Conservation (phyloP, 2,329 filamentous ascomycete species). For the Talaromyces sp. region DNA sequence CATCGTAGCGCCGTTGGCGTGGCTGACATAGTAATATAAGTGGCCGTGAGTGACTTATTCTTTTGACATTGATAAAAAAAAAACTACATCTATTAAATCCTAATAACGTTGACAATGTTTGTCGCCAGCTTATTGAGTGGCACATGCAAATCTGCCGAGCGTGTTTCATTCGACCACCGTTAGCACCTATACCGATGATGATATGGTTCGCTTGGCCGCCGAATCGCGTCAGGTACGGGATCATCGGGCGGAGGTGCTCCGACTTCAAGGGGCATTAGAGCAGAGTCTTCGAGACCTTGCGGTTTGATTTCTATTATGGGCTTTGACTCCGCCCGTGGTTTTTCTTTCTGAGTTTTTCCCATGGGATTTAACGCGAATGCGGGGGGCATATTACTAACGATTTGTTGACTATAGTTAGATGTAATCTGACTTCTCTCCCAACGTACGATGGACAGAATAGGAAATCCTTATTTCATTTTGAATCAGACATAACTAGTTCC, state of each 20-base stretch:
- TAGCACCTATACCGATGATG: neutral
- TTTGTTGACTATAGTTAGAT: too few species aligned
- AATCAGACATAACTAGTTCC: too few species aligned
- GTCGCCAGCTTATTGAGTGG: neutral
- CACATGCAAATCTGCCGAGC: neutral
- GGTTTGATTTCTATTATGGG: neutral
- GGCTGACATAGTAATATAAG: too few species aligned
- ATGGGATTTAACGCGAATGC: neutral
- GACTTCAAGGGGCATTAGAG: neutral
- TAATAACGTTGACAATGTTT: neutral
- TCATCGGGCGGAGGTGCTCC: neutral
- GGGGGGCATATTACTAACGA: too few species aligned
- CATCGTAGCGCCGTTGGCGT: too few species aligned
- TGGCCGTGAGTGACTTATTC: too few species aligned
- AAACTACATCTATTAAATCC: too few species aligned
- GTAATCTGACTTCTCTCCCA: too few species aligned
- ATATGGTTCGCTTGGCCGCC: neutral
- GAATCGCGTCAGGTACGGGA: neutral
- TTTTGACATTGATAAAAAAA: too few species aligned
- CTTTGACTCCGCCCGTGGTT: neutral
- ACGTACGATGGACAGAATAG: too few species aligned
- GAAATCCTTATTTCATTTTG: too few species aligned
- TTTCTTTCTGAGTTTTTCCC: neutral
- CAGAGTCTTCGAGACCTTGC: neutral
- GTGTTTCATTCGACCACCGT: neutral